Conservation (phyloP, 805 yeast species). For the Yarrowia porcina region DNA sequence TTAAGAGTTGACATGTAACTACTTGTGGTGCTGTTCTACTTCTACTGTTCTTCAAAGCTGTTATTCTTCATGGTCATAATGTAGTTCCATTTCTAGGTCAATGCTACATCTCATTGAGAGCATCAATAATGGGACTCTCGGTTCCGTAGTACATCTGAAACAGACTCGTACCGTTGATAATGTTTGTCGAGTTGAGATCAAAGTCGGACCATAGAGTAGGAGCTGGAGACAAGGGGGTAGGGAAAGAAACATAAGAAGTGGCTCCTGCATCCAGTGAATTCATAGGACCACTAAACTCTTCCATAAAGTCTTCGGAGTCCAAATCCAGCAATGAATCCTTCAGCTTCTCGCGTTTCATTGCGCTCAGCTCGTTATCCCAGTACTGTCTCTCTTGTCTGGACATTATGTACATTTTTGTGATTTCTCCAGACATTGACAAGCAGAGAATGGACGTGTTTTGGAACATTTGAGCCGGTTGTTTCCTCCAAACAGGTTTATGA, state of each 20-base stretch:
- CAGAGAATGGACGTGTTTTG: constrained; percentile 1
- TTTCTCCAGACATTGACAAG: constrained; percentile 8
- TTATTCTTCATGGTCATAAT: too few relatives aligned
- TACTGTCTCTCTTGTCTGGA: background rate
- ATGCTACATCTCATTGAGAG: constrained; percentile 9
- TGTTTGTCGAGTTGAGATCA: constrained; percentile 7
- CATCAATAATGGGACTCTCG: background rate
- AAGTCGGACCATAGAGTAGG: constrained; percentile 1
- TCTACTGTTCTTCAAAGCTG: too few relatives aligned
- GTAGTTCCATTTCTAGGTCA: too few relatives aligned
- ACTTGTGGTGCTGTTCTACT: too few relatives aligned
- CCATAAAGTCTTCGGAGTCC: constrained; percentile 1
- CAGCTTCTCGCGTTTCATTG: background rate
- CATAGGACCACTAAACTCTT: background rate
- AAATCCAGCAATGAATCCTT: background rate
- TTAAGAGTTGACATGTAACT: too few relatives aligned
- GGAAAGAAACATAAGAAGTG: background rate
- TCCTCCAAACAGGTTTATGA: constrained; percentile 6
- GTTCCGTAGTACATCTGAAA: constrained; percentile 3
- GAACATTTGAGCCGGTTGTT: constrained; percentile 9
- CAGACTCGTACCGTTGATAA: background rate
- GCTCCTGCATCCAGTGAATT: background rate
- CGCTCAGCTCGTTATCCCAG: constrained; percentile 1
- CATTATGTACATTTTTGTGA: constrained; percentile 15
- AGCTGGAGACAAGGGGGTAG: background rate